Evolutionary conservation across 768 basidiomycete species (phyloP), one percentile per base, ranked within the genome.

Genomic region (Mrakia hoshinonis): DNA sequence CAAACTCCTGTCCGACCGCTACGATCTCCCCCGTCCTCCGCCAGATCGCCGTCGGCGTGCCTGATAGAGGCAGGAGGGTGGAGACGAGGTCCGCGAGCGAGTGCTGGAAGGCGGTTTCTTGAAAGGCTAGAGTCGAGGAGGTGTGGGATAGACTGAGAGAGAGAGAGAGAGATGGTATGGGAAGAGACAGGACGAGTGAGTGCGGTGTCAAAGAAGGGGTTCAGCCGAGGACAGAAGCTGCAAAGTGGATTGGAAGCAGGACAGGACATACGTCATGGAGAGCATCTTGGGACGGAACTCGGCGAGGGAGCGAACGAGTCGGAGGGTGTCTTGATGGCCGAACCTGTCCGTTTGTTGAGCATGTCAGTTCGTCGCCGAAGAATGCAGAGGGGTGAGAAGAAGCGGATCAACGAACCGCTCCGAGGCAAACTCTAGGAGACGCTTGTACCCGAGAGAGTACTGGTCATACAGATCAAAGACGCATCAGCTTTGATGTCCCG

Each of bases 1-100:
- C 91, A 78, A 99, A 98, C 80, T 99, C 96, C 6, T 92, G 90
- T 0, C 93, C 94, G 60, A 93, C 96, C 58, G 96, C 87, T 77
- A 92, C 94, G 31, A 99, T 93, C 81, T 99, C 96, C 76, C 96
- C 96, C 24, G 96, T 99, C 64, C 96, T 85, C 55, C 96, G 87
- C 95, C 95, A 99, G 13, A 95, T 90, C 51, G 66, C 72, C 0
- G 70, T 72, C 18, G 70, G 70, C 13, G 70, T 72, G 36, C 70
- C 70, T 10, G 65, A 67, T 36, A 67, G 52, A 7, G 70, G 70
- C 31, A 72, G 29, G 46, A 67, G 66, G 15, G 52, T 49, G 46
- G 49, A 24, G 4, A 55, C 51, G 22, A 72, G 66, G 60, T 72
- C 63, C 24, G 5, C 5, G 11, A 64, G 29, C 4, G 39, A 64